A percentile compares a stretch with the other conserved stretches of the same genome.
These are phyloP conservation scores for Skeletonema marinoi DNA, from an alignment of 108 stramenopile genomes.

Conservation along the genomic window DNA sequence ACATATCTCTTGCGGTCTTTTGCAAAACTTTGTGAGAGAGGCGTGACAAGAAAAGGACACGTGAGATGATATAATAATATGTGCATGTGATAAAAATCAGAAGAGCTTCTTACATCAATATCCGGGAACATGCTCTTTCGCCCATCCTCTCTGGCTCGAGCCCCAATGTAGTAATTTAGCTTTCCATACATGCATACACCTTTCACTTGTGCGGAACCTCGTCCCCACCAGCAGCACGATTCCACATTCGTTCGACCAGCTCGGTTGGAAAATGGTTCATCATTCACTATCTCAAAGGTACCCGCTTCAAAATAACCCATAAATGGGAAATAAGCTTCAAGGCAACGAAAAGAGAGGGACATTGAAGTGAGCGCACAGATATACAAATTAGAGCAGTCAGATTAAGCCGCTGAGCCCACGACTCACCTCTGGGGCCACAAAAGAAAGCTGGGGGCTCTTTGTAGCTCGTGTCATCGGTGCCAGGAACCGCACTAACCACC, in stretches of 20 bases:
- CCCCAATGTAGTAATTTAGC: constrained; percentile 34
- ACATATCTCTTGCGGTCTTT: constrained; percentile 31
- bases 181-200: constrained; percentile 39
- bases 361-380: not conserved
- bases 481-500: constrained; percentile 39
- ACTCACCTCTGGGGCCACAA: constrained; percentile 30
- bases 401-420: not conserved
- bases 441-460: constrained; percentile 37
- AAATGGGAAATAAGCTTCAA: constrained; percentile 13
- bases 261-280: constrained; percentile 19
- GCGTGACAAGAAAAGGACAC: not conserved
- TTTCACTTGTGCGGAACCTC: constrained; percentile 22
- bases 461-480: not conserved
- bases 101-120: constrained; percentile 10
- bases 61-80: not conserved
- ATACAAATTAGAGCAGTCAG: not conserved
- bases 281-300: constrained; percentile 1
- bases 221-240: constrained; percentile 37
- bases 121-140: constrained; percentile 20
- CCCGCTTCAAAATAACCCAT: constrained; percentile 28
- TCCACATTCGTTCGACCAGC: not conserved
- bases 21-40: constrained; percentile 9
- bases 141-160: constrained; percentile 8
- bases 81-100: not conserved
- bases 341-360: not conserved